Conservation (phyloP, 768 basidiomycete species). For the Trichaptum fuscoviolaceum region DNA sequence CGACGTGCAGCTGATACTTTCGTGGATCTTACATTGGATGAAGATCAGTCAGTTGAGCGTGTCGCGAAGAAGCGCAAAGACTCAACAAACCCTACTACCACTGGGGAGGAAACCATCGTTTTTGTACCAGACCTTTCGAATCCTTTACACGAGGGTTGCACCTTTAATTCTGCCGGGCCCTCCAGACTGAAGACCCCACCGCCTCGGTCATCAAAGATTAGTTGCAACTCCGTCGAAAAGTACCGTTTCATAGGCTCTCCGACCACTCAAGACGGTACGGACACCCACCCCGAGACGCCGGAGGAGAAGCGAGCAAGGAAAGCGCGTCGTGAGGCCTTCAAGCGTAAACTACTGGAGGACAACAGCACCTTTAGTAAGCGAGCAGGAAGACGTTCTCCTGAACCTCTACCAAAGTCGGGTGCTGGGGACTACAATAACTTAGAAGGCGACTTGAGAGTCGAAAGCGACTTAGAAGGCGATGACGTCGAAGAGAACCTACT, state of each 20-base stretch:
- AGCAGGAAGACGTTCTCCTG: not conserved
- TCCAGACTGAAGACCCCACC: not conserved
- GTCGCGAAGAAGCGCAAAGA: not conserved
- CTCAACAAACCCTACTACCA: not conserved
- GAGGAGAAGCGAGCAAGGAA: conserved; percentile 13
- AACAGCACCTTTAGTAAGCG: conserved; percentile 30
- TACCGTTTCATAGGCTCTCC: conserved; percentile 1
- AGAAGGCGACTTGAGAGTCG: conserved; percentile 16
- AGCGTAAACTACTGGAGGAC: conserved; percentile 44
- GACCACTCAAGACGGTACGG: not conserved
- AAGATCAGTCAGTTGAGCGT: not conserved
- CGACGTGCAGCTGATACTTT: not conserved
- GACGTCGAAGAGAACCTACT: conserved; percentile 19
- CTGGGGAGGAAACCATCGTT: not conserved
- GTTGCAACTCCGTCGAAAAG: not conserved
- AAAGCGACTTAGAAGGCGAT: conserved; percentile 20
- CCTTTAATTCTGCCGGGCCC: not conserved
- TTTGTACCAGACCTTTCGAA: not conserved
- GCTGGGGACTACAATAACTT: not conserved
- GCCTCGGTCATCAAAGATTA: not conserved
- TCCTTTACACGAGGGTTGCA: not conserved
- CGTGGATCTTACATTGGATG: not conserved
- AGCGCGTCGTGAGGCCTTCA: conserved; percentile 38
- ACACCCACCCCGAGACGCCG: conserved; percentile 15
- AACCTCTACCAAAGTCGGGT: not conserved